Conservation (phyloP, 495 filamentous ascomycete species). For the Tuber borchii region DNA sequence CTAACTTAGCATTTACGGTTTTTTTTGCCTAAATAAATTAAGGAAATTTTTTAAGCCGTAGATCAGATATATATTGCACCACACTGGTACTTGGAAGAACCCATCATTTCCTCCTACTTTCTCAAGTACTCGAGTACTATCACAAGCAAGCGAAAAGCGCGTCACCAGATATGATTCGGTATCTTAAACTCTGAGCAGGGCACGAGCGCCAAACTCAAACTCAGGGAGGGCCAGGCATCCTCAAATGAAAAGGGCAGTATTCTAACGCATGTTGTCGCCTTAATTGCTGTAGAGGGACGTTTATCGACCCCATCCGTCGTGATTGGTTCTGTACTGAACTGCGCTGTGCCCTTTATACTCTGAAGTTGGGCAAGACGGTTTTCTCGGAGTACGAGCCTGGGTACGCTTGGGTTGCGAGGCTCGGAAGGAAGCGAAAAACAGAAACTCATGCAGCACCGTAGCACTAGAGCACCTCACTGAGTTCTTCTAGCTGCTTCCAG, state of each 20-base stretch:
- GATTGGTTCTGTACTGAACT: not conserved
- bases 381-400: not conserved
- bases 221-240: not conserved
- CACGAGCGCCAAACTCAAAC: not conserved
- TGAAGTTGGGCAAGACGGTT: not conserved
- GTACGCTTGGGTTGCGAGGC: not conserved
- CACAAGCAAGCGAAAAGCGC: not conserved
- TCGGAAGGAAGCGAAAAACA: not conserved
- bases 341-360: not conserved
- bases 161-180: conserved; percentile 1
- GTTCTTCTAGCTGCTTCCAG: not conserved
- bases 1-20: not conserved
- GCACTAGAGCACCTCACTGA: not conserved
- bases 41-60: not conserved
- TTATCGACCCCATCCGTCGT: not conserved
- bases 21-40: not conserved
- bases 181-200: not conserved
- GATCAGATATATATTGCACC: not conserved
- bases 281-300: not conserved
- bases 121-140: not conserved
- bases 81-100: not conserved
- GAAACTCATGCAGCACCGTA: not conserved
- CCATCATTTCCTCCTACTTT: not conserved
- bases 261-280: not conserved
- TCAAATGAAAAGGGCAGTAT: not conserved